Base-by-base conservation (phyloP, 2,329 filamentous ascomycete genomes). In the Botryosphaeria dothidea region DNA sequence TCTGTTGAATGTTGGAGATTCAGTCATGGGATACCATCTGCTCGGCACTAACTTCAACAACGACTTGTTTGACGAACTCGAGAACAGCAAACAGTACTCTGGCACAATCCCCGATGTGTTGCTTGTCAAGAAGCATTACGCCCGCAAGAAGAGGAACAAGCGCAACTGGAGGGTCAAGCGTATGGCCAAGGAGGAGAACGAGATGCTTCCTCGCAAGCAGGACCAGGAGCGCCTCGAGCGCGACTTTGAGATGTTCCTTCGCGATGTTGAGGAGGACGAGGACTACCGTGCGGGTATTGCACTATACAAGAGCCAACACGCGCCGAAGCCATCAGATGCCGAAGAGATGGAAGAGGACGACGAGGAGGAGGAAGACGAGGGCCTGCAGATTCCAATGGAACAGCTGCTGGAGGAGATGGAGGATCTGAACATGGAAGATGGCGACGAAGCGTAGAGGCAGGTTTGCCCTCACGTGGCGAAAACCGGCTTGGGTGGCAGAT, bases 221-320 rank as follows among this genome's bases (percentile, higher is more conserved):
- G 93, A 98, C 75, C 91, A 94, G 75, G 92, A 93, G 66, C 88
- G 89, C 68, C 88, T 96, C 82, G 93, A 98, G 75, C 87, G 90
- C 69, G 95, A 99, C 79, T 99, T 96, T 80, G 95, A 99, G 82
- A 88, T 93, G 86, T 99, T 99, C 87, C 82, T 99, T 83, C 90
- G 91, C 51, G 95, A 99, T 77, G 92, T 99, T 11, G 96, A 99
- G 80, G 93, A 98, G 76, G 95, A 99, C 76, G 86, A 91, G 61
- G 95, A 99, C 74, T 84, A 97, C 70, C 85, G 95, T 64, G 86
- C 89, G 48, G 93, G 92, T 1, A 82, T 99, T 75, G 91, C 92
- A 51, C 77, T 99, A 72, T 99, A 97, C 82, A 97, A 94, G 75
- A 80, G 80, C 38, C 79, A 84, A 82, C 85, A 84, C 67, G 79